Percentiles rank a stretch among this genome's conserved stretches.
These are phyloP conservation scores for Daldinia bambusicola DNA, from an alignment of 495 filamentous ascomycete genomes.

Conservation along the genomic window DNA sequence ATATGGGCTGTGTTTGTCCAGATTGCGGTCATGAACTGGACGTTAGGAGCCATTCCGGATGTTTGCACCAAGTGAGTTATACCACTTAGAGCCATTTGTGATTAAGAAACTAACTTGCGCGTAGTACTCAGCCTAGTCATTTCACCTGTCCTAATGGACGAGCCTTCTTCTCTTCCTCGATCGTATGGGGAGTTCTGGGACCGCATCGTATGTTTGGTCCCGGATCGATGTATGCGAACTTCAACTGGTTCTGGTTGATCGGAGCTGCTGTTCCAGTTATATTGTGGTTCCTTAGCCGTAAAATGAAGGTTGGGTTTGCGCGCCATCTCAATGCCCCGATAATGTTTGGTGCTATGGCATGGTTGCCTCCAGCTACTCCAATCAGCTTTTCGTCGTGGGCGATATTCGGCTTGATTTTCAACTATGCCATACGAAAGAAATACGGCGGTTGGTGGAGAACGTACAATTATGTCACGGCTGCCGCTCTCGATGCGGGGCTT, in stretches of 20 bases:
- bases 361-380: constrained; percentile 67
- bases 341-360: constrained; percentile 67
- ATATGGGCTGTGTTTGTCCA: constrained; percentile 69
- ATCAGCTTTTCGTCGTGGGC: constrained; percentile 71
- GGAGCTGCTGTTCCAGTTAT: constrained; percentile 62
- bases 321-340: constrained; percentile 67
- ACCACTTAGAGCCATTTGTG: neutral
- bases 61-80: constrained; percentile 57
- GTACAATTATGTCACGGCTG: constrained; percentile 73
- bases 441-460: constrained; percentile 68
- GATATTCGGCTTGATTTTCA: constrained; percentile 66
- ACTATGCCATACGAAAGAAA: constrained; percentile 61
- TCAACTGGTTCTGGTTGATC: constrained; percentile 69
- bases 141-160: constrained; percentile 71
- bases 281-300: constrained; percentile 63
- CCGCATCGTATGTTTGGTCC: constrained; percentile 66
- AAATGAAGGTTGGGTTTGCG: constrained; percentile 54
- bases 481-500: constrained; percentile 60
- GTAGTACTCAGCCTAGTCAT: constrained; percentile 56
- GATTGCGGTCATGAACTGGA: constrained; percentile 69
- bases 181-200: constrained; percentile 70
- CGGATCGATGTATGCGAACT: constrained; percentile 65
- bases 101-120: constrained; percentile 5
- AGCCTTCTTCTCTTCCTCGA: constrained; percentile 64
- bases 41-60: constrained; percentile 62